Percentiles rank a stretch among this genome's conserved stretches.
phyloP scores from a whole-genome alignment of 805 yeast species.

The Saturnispora zaruensis region DNA sequence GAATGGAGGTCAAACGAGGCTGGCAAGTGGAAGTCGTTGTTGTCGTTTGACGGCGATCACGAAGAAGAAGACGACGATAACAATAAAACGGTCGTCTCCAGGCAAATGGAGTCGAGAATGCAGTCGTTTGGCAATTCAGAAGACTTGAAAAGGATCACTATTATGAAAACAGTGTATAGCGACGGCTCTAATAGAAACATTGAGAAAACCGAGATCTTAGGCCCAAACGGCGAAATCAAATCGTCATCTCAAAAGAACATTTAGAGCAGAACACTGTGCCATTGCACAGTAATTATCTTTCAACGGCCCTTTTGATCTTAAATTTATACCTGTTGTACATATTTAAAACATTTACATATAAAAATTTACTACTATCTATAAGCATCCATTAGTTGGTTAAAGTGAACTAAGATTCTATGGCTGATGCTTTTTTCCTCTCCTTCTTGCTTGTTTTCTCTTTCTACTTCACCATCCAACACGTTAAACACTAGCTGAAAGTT shows the following conservation, averaged over 20 bases:
- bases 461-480: constrained; percentile 30
- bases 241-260: constrained; percentile 3
- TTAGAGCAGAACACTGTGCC: too few relatives aligned
- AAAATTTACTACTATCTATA: too few relatives aligned
- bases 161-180: constrained; percentile 2
- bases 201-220: constrained; percentile 10
- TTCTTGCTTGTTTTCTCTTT: constrained; percentile 1
- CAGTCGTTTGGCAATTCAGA: constrained; percentile 34
- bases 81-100: constrained; percentile 27
- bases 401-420: background rate
- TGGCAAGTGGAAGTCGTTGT: constrained; percentile 20
- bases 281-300: too few relatives aligned
- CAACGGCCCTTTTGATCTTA: background rate
- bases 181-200: constrained; percentile 10
- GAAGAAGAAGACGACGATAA: too few relatives aligned
- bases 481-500: constrained; percentile 60
- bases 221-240: constrained; percentile 10
- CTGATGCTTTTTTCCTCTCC: constrained; percentile 1
- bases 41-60: constrained; percentile 1
- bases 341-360: background rate
- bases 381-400: constrained; percentile 1
- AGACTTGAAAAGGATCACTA: constrained; percentile 29
- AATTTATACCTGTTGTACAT: background rate
- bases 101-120: constrained; percentile 30
- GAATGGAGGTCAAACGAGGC: constrained; percentile 19